Conservation (phyloP, 257 asterid genomes). For the Capsicum rhomboideum region DNA sequence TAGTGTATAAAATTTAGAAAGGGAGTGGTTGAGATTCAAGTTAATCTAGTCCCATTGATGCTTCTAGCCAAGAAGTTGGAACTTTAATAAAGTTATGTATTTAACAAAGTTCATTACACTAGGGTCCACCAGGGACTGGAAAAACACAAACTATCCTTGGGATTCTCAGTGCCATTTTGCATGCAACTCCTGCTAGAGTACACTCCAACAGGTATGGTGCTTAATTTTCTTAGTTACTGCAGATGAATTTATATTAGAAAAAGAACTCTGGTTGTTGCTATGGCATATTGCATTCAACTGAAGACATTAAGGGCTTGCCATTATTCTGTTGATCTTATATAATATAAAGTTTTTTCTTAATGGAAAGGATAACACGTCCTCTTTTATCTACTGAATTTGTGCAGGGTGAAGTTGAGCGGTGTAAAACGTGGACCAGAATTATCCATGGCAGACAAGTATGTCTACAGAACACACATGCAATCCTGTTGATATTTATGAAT, state of each 20-base stretch:
- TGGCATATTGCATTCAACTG: neutral
- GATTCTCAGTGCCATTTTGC: conserved; percentile 87
- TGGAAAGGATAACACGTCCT: neutral
- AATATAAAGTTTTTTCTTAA: neutral
- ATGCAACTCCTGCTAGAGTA: conserved; percentile 94
- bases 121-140: conserved; percentile 99
- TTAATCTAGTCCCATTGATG: neutral
- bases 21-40: neutral
- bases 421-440: conserved; percentile 60
- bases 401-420: conserved; percentile 48
- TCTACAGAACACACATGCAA: neutral
- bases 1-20: neutral
- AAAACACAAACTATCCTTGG: conserved; percentile 99
- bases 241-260: neutral
- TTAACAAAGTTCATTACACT: conserved; percentile 30
- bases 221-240: neutral
- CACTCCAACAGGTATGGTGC: conserved; percentile 51
- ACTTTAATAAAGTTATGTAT: conserved; percentile 2
- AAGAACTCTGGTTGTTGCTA: neutral
- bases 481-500: neutral
- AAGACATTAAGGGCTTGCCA: neutral
- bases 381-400: conserved; percentile 1
- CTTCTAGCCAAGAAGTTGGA: neutral
- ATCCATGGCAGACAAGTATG: conserved; percentile 66
- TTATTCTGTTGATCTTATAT: neutral